Percentiles rank a stretch among this genome's conserved stretches.
Evolutionary conservation across 306 rosid species (phyloP).

Genomic region (Quercus rubra): DNA sequence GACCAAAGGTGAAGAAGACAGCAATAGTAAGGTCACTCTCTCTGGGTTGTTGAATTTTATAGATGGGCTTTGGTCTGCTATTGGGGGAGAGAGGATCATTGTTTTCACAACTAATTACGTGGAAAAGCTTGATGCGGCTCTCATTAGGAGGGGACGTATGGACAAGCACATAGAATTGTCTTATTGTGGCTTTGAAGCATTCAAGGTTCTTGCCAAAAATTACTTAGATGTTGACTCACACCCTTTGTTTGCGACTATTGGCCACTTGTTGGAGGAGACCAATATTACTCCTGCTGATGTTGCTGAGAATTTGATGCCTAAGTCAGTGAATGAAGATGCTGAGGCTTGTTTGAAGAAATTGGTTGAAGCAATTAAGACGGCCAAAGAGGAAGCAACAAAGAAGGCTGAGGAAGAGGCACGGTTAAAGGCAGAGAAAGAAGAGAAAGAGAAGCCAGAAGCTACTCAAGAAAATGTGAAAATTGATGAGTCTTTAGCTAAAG

Average conservation of each 20-base stretch:
- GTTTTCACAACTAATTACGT: too few relatives aligned
- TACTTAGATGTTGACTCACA: too few relatives aligned
- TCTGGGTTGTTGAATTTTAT: conserved; percentile 42
- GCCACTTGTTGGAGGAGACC: too few relatives aligned
- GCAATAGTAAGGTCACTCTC: conserved; percentile 5
- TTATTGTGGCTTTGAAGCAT: conserved; percentile 38
- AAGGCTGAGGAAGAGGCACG: too few relatives aligned
- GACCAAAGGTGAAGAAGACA: too few relatives aligned
- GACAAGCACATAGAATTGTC: conserved; percentile 44
- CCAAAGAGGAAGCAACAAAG: too few relatives aligned
- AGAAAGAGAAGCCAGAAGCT: too few relatives aligned
- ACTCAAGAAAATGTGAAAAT: not conserved
- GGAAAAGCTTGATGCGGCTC: conserved; percentile 26
- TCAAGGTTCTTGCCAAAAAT: conserved; percentile 23
- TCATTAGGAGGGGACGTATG: conserved; percentile 40
- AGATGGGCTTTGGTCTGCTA: conserved; percentile 55
- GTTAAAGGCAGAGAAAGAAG: too few relatives aligned
- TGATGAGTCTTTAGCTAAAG: too few relatives aligned
- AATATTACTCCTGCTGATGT: conserved; percentile 31
- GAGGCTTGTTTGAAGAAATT: conserved; percentile 12
- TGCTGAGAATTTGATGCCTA: conserved; percentile 19
- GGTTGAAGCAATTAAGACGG: not conserved
- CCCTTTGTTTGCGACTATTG: too few relatives aligned
- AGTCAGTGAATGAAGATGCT: too few relatives aligned
- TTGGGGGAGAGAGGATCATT: not conserved